Evolutionary conservation across 352 stramenopile species (phyloP).

Genomic region (Phytophthora crassamura): DNA sequence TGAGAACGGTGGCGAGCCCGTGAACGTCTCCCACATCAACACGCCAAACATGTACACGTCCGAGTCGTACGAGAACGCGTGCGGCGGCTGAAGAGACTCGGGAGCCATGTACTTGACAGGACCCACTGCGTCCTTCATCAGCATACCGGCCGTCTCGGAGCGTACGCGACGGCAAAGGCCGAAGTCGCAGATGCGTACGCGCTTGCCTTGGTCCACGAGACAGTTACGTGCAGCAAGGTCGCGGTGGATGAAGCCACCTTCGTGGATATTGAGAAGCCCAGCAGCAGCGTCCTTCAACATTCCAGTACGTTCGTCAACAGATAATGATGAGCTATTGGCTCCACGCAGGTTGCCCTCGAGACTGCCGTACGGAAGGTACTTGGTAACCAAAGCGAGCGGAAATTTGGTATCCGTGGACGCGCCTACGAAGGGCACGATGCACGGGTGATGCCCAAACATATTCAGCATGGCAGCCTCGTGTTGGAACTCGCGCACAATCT

Average conservation of each 20-base stretch:
- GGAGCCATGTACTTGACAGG: constrained; percentile 89
- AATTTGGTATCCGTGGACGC: constrained; percentile 74
- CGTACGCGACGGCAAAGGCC: constrained; percentile 70
- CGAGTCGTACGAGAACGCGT: constrained; percentile 79
- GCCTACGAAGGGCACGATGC: constrained; percentile 83
- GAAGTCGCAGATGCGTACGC: constrained; percentile 84
- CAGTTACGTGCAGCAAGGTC: constrained; percentile 85
- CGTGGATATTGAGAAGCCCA: constrained; percentile 83
- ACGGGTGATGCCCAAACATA: constrained; percentile 87
- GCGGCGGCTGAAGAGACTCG: constrained; percentile 77
- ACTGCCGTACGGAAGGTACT: constrained; percentile 79
- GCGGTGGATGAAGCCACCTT: constrained; percentile 86
- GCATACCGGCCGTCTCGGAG: constrained; percentile 53
- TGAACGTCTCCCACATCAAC: constrained; percentile 86
- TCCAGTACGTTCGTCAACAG: constrained; percentile 52
- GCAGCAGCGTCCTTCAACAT: constrained; percentile 81
- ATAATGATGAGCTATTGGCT: constrained; percentile 29
- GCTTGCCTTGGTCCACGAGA: constrained; percentile 65
- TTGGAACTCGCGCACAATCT: constrained; percentile 85
- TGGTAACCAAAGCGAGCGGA: constrained; percentile 70
- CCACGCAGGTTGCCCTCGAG: constrained; percentile 75
- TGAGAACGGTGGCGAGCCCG: constrained; percentile 57
- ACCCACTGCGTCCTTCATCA: constrained; percentile 72
- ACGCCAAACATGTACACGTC: constrained; percentile 89
- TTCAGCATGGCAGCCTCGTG: constrained; percentile 80